Conservation (phyloP, 257 asterid genomes). For the Gentiana dahurica region DNA sequence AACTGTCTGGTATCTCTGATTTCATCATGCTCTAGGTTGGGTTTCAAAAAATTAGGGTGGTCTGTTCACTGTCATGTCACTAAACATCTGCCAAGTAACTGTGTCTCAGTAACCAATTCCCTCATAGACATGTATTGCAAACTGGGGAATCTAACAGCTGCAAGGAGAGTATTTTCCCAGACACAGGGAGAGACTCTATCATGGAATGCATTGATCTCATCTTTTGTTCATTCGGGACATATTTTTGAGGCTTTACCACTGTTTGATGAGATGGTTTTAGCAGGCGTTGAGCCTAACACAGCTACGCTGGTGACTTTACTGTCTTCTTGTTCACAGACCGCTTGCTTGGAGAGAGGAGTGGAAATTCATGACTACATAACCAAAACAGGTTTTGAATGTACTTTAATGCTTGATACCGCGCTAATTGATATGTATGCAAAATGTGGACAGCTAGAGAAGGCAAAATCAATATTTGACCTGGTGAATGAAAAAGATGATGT, state of each 20-base stretch:
- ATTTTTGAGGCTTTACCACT: conserved; percentile 36
- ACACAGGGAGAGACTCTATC: conserved; percentile 34
- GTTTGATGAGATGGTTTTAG: conserved; percentile 41
- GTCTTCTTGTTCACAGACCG: conserved; percentile 53
- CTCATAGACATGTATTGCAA: conserved; percentile 65
- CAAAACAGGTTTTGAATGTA: conserved; percentile 23
- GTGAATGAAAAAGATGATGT: conserved; percentile 42
- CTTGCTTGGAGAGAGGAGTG: conserved; percentile 46
- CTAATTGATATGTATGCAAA: conserved; percentile 71
- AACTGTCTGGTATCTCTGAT: conserved; percentile 44
- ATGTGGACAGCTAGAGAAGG: conserved; percentile 48
- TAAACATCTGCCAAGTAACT: conserved; percentile 22
- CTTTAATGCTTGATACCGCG: conserved; percentile 48
- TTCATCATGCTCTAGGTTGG: conserved; percentile 52
- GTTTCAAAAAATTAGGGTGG: conserved; percentile 28
- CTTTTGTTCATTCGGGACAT: conserved; percentile 33
- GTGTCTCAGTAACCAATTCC: conserved; percentile 48
- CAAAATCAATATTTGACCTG: conserved; percentile 51
- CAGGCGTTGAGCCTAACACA: conserved; percentile 39
- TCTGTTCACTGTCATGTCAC: conserved; percentile 55
- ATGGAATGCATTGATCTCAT: conserved; percentile 63
- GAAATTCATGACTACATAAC: conserved; percentile 39
- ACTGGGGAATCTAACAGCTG: conserved; percentile 29
- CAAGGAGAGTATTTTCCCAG: conserved; percentile 33
- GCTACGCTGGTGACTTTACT: conserved; percentile 49